These are phyloP conservation scores for Lagerstroemia speciosa DNA, from an alignment of 345 rosid genomes.

Conservation along the genomic window DNA sequence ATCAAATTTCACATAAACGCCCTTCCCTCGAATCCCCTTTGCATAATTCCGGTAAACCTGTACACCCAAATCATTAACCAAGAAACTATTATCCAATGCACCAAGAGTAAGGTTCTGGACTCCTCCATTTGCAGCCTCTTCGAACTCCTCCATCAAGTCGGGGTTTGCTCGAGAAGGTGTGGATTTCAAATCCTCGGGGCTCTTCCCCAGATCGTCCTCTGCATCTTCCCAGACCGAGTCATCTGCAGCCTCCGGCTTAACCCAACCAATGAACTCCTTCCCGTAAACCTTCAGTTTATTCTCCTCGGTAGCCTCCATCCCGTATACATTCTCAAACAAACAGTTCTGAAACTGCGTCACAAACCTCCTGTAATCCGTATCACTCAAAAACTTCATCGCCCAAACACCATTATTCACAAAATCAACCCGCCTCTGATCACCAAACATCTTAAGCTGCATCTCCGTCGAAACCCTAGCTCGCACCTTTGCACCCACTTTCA, in stretches of 20 bases:
- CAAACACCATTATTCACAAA: conserved; percentile 71
- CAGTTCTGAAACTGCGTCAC: conserved; percentile 61
- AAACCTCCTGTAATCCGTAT: conserved; percentile 58
- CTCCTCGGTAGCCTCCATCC: conserved; percentile 53
- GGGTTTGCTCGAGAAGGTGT: conserved; percentile 22
- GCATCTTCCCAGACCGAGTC: conserved; percentile 96
- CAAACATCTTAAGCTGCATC: conserved; percentile 83
- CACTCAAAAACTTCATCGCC: conserved; percentile 73
- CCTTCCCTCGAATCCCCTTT: conserved; percentile 77
- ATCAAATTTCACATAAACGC: conserved; percentile 56
- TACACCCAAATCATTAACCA: conserved; percentile 81
- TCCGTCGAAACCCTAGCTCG: conserved; percentile 61
- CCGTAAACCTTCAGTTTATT: conserved; percentile 70
- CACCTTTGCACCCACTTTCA: conserved; percentile 61
- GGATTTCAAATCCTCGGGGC: conserved; percentile 15
- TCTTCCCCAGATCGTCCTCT: conserved; percentile 27
- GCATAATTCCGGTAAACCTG: conserved; percentile 68
- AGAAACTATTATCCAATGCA: conserved; percentile 80
- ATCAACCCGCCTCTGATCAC: conserved; percentile 72
- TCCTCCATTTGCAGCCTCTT: conserved; percentile 83
- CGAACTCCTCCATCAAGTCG: conserved; percentile 70
- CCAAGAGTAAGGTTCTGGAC: conserved; percentile 87
- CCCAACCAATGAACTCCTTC: conserved; percentile 87
- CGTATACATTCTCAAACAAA: conserved; percentile 76
- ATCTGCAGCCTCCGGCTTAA: conserved; percentile 79